Conservation (phyloP, 352 stramenopile genomes). For the Globisporangium sylvaticum region DNA sequence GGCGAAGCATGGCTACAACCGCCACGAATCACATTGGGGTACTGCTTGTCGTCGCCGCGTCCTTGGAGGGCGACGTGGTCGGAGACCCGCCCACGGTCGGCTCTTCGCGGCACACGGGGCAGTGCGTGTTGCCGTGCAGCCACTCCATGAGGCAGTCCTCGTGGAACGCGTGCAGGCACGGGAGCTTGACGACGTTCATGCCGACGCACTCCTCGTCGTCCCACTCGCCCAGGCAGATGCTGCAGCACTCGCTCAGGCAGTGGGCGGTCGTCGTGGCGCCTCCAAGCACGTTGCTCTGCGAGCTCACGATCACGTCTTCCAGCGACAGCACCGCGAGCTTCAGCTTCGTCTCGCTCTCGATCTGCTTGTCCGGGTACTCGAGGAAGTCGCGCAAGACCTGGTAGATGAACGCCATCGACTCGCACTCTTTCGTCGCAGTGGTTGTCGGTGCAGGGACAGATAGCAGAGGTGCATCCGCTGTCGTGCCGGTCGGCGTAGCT, state of each 20-base stretch:
- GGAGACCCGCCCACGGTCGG: constrained; percentile 27
- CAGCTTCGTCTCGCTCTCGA: constrained; percentile 81
- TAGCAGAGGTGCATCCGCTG: not conserved
- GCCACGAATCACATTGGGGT: not conserved
- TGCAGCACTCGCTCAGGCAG: constrained; percentile 73
- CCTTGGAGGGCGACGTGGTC: not conserved
- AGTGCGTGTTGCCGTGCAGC: constrained; percentile 78
- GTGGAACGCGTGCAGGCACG: constrained; percentile 82
- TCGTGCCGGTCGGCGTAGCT: not conserved
- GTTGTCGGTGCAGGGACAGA: not conserved
- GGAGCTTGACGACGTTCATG: constrained; percentile 84
- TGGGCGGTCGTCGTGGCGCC: constrained; percentile 19
- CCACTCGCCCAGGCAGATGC: constrained; percentile 82
- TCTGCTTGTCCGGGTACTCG: constrained; percentile 82
- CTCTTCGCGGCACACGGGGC: constrained; percentile 84
- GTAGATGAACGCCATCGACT: constrained; percentile 60
- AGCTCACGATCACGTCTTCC: constrained; percentile 79
- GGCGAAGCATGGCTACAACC: not conserved
- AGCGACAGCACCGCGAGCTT: constrained; percentile 79
- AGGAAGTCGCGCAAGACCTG: constrained; percentile 77
- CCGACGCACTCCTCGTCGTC: constrained; percentile 72
- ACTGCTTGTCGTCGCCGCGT: not conserved
- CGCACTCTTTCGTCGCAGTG: constrained; percentile 20
- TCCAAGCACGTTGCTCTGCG: constrained; percentile 58
- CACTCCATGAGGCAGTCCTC: constrained; percentile 86